A percentile compares a stretch with the other conserved stretches of the same genome.
Conservation (phyloP, 2,329 filamentous ascomycete genomes). For the Alternaria postmessia region DNA sequence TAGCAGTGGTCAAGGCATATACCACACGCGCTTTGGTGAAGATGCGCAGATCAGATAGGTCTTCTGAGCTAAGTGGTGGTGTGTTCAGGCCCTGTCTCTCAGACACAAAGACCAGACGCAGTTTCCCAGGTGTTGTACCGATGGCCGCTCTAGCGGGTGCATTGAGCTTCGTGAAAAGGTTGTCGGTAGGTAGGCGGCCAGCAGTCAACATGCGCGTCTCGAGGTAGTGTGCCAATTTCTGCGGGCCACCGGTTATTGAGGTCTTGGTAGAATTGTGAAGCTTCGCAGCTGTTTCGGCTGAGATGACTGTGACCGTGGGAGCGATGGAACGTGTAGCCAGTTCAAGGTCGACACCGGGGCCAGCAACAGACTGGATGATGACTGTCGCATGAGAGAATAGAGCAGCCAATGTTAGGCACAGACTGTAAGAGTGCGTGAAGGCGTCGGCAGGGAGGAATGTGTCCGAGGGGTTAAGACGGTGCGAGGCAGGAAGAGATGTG, state of each 20-base stretch:
- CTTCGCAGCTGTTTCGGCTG: constrained; percentile 74
- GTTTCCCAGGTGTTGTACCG: constrained; percentile 71
- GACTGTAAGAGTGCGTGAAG: constrained; percentile 79
- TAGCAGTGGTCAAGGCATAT: constrained; percentile 82
- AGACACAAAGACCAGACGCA: constrained; percentile 82
- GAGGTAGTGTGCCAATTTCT: constrained; percentile 73
- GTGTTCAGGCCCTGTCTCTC: constrained; percentile 71
- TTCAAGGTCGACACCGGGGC: constrained; percentile 72
- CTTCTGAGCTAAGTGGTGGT: constrained; percentile 71
- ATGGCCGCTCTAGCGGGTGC: constrained; percentile 66
- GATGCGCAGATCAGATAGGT: constrained; percentile 81
- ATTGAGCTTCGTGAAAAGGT: constrained; percentile 69
- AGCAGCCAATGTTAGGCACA: constrained; percentile 81
- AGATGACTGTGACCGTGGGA: constrained; percentile 83
- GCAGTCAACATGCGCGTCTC: constrained; percentile 74
- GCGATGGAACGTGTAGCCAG: constrained; percentile 77
- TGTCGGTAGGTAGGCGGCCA: constrained; percentile 76
- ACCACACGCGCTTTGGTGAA: constrained; percentile 81
- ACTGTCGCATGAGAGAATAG: constrained; percentile 86
- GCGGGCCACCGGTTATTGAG: constrained; percentile 68
- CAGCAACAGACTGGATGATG: constrained; percentile 87
- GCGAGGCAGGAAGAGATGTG: constrained; percentile 74
- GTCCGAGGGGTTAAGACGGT: constrained; percentile 77
- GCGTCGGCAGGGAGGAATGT: constrained; percentile 86
- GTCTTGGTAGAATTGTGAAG: constrained; percentile 70